phyloP scores from a whole-genome alignment of 108 stramenopile genomes.

The Schizochytrium sp. region DNA sequence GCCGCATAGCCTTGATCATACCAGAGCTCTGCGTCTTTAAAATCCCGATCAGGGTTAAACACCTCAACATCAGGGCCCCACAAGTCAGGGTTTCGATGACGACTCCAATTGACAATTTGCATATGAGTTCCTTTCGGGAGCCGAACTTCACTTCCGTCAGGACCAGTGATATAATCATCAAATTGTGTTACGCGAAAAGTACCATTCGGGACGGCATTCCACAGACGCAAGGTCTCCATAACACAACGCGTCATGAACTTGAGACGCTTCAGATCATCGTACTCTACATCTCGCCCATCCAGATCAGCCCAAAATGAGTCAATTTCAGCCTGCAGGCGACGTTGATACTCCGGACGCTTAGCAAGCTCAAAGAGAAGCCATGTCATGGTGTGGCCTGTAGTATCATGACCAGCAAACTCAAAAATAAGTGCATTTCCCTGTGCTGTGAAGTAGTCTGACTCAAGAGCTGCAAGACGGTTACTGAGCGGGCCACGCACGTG shows the following conservation, averaged over 20 bases:
- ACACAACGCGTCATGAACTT: conserved; percentile 37
- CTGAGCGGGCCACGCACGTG: conserved; percentile 22
- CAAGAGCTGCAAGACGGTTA: conserved; percentile 32
- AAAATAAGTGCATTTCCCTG: conserved; percentile 48
- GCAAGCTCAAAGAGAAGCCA: conserved; percentile 57
- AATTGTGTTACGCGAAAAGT: conserved; percentile 54
- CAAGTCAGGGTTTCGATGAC: conserved; percentile 44
- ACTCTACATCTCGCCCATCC: neutral
- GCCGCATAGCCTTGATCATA: neutral
- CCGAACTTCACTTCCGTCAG: neutral
- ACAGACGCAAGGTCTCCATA: conserved; percentile 53
- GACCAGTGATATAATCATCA: conserved; percentile 46
- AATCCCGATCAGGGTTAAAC: conserved; percentile 41
- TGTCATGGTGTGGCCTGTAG: conserved; percentile 45
- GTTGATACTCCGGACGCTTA: conserved; percentile 48
- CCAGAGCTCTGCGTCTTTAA: conserved; percentile 54
- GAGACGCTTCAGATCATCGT: conserved; percentile 41
- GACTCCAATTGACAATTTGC: conserved; percentile 45
- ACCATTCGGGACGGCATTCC: conserved; percentile 42
- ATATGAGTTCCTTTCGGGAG: neutral
- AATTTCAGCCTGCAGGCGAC: neutral
- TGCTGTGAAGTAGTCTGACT: neutral
- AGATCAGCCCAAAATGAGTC: conserved; percentile 1
- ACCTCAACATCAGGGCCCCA: conserved; percentile 43
- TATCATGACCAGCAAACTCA: conserved; percentile 55